These are phyloP conservation scores for Entomortierella beljakovae DNA, from an alignment of 192 early-diverging fungal genomes.

Conservation along the genomic window DNA sequence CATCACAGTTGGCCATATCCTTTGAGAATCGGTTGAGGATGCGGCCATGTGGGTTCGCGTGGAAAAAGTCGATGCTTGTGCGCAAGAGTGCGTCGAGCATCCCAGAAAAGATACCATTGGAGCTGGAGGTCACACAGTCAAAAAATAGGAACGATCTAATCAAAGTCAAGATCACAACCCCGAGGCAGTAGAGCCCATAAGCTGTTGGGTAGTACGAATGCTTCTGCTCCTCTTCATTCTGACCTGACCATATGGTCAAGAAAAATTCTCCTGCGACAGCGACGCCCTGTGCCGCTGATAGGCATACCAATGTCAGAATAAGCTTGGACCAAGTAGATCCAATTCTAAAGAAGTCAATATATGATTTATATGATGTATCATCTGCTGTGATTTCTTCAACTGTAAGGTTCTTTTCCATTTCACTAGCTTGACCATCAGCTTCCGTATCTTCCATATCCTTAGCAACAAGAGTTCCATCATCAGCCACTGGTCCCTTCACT, in stretches of 20 bases:
- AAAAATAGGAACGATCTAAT: constrained; percentile 61
- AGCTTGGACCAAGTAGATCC: constrained; percentile 42
- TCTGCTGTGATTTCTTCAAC: constrained; percentile 51
- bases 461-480: neutral
- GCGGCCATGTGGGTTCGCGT: constrained; percentile 69
- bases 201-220: constrained; percentile 49
- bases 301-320: constrained; percentile 5
- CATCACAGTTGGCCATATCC: constrained; percentile 73
- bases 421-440: constrained; percentile 64
- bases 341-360: constrained; percentile 52
- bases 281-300: constrained; percentile 40
- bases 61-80: constrained; percentile 70
- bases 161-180: constrained; percentile 60
- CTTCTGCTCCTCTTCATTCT: constrained; percentile 47
- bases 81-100: constrained; percentile 60
- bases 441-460: constrained; percentile 19
- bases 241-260: constrained; percentile 64
- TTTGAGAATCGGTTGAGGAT: constrained; percentile 75
- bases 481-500: constrained; percentile 33
- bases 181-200: constrained; percentile 55
- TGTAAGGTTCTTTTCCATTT: constrained; percentile 59
- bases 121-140: constrained; percentile 31
- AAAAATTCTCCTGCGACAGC: constrained; percentile 62
- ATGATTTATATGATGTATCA: constrained; percentile 42
- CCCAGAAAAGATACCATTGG: constrained; percentile 57